A percentile compares a stretch with the other conserved stretches of the same genome.
phyloP scores from a whole-genome alignment of 306 rosid genomes.

The Vigna nakashimae region DNA sequence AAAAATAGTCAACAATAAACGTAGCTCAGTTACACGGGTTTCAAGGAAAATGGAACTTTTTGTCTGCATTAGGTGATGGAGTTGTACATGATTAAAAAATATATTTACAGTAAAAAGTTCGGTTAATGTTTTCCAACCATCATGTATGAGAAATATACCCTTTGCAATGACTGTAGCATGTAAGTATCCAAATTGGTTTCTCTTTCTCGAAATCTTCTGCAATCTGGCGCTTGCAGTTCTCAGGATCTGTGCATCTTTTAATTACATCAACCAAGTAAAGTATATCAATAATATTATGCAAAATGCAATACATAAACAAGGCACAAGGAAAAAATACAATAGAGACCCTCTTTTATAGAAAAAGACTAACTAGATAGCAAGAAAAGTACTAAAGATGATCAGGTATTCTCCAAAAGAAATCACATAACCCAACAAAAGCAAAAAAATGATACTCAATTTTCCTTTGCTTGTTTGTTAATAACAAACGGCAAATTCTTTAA shows the following conservation, averaged over 20 bases:
- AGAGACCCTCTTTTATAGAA: not conserved
- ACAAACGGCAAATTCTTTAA: not conserved
- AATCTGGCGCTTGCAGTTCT: constrained; percentile 74
- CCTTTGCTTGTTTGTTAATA: not conserved
- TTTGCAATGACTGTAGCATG: constrained; percentile 83
- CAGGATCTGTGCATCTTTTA: constrained; percentile 88
- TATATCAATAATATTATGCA: constrained; percentile 1
- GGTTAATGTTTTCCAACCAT: constrained; percentile 20
- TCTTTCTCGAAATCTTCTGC: constrained; percentile 77
- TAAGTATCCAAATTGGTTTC: constrained; percentile 89
- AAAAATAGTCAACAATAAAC: constrained; percentile 8
- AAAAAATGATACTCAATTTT: not conserved
- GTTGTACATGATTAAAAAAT: constrained; percentile 4
- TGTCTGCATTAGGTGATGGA: constrained; percentile 26
- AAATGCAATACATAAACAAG: constrained; percentile 26
- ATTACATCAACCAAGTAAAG: constrained; percentile 44
- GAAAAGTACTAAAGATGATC: not conserved
- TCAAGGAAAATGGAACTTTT: constrained; percentile 12
- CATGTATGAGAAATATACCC: constrained; percentile 51
- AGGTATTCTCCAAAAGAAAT: constrained; percentile 3
- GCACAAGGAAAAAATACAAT: not conserved
- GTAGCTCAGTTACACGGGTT: constrained; percentile 1
- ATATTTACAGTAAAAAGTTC: constrained; percentile 25
- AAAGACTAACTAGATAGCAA: constrained; percentile 8
- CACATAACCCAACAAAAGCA: not conserved